Evolutionary conservation across 1,284 basidiomycete genomes (phyloP), one percentile per base, ranked within the genome.

Genomic region (Phenoliferia sp.): DNA sequence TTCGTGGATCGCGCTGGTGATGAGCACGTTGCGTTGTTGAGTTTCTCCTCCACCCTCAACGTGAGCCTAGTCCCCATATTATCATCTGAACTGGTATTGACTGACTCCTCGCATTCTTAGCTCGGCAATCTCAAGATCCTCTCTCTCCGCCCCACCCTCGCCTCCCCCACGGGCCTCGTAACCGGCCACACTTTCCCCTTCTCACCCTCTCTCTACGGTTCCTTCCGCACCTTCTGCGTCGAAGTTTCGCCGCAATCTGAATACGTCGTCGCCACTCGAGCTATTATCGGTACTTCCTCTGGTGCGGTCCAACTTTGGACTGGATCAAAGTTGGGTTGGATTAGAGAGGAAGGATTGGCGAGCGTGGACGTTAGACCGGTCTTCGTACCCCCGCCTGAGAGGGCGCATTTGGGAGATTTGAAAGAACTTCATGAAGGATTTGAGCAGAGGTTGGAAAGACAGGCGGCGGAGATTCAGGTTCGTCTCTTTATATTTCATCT

Each of bases 291-390:
- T 1, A 92, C 91, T 0, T 86, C 85, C 6, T 89, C 89, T 0
- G 92, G 92, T 15, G 83, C 90, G 0, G 76, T 96, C 15, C 91
- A 93, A 73, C 81, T 90, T 15, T 89, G 90, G 85, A 82, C 87
- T 59, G 83, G 86, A 35, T 83, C 87, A 54, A 76, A 82, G 56
- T 78, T 86, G 26, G 81, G 85, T 62, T 97, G 92, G 93, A 85
- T 84, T 0, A 83, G 92, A 52, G 93, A 97, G 76, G 94, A 98
- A 76, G 84, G 86, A 96, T 16, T 82, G 90, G 84, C 87, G 65
- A 86, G 92, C 66, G 84, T 95, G 50, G 89, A 93, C 74, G 31
- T 58, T 3, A 3, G 5, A 15, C 56, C 56, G 31, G 56, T 58
- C 32, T 17, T 58, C 31, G 56, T 58, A 7, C 10, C 10, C 15